A percentile compares a stretch with the other conserved stretches of the same genome.
These are phyloP conservation scores for Annulohypoxylon maeteangense DNA, from an alignment of 495 filamentous ascomycete genomes.

Conservation along the genomic window DNA sequence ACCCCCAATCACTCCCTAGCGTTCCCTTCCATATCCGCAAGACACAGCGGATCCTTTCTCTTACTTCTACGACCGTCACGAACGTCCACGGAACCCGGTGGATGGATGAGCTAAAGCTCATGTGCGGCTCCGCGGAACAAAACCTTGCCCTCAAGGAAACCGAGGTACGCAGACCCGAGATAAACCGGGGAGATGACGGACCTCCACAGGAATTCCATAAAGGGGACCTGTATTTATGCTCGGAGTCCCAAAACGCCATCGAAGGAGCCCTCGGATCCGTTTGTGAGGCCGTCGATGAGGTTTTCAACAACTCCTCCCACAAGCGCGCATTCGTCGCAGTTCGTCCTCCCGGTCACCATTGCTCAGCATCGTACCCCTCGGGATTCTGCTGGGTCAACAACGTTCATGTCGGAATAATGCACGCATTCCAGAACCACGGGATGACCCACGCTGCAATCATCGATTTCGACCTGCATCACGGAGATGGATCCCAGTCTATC, in stretches of 20 bases:
- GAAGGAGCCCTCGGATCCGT: constrained; percentile 90
- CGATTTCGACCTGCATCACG: constrained; percentile 97
- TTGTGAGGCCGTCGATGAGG: constrained; percentile 88
- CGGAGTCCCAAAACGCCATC: constrained; percentile 84
- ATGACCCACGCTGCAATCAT: constrained; percentile 95
- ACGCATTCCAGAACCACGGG: constrained; percentile 82
- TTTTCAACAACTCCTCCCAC: constrained; percentile 70
- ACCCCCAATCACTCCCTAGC: constrained; percentile 62
- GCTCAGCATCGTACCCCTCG: constrained; percentile 84
- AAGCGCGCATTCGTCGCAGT: constrained; percentile 83
- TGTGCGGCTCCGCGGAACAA: constrained; percentile 81
- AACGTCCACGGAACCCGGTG: constrained; percentile 86
- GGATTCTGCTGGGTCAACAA: constrained; percentile 99
- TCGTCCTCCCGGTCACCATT: constrained; percentile 93
- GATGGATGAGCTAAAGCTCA: constrained; percentile 89
- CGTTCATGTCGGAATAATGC: constrained; percentile 94
- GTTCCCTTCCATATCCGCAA: constrained; percentile 87
- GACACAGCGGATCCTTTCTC: constrained; percentile 70
- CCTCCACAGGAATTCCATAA: constrained; percentile 70
- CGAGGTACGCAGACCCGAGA: constrained; percentile 73
- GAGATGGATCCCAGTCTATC: constrained; percentile 93
- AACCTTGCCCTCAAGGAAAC: constrained; percentile 78
- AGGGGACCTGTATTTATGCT: constrained; percentile 89
- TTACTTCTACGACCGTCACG: constrained; percentile 76
- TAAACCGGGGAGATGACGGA: constrained; percentile 60